A percentile compares a stretch with the other conserved stretches of the same genome.
These are phyloP conservation scores for Hypoxylon sp. DNA, from an alignment of 2,329 filamentous ascomycete genomes.

Conservation along the genomic window DNA sequence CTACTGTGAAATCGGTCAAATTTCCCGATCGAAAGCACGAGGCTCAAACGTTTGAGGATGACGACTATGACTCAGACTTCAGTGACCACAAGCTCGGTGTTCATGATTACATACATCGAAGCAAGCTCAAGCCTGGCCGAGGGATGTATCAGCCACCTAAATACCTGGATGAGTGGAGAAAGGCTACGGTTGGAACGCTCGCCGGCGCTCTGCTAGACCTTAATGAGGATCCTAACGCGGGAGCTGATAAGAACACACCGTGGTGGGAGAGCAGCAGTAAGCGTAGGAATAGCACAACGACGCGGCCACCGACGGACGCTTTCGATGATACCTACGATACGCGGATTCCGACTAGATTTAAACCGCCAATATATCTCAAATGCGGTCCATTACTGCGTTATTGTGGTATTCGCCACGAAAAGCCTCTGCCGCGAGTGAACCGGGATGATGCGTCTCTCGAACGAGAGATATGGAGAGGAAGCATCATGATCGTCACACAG, in stretches of 20 bases:
- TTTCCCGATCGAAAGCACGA: conserved; percentile 49
- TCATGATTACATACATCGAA: conserved; percentile 48
- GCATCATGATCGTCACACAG: conserved; percentile 92
- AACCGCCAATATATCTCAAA: conserved; percentile 85
- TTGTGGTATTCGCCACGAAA: conserved; percentile 81
- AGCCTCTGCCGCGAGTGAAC: conserved; percentile 56
- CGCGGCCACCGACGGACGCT: conserved; percentile 68
- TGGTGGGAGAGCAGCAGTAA: conserved; percentile 81
- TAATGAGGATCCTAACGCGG: conserved; percentile 52
- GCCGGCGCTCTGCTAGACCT: conserved; percentile 71
- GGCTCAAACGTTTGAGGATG: conserved; percentile 37
- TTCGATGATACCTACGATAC: conserved; percentile 76
- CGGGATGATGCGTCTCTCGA: conserved; percentile 59
- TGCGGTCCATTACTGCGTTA: conserved; percentile 93
- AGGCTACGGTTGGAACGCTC: conserved; percentile 72
- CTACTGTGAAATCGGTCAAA: conserved; percentile 48
- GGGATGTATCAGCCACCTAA: conserved; percentile 69
- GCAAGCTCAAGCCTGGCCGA: conserved; percentile 60
- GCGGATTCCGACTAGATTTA: conserved; percentile 77
- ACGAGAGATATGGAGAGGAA: conserved; percentile 90
- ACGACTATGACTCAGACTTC: conserved; percentile 45
- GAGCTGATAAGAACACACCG: conserved; percentile 66
- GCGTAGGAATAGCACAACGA: conserved; percentile 60
- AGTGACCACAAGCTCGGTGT: conserved; percentile 44
- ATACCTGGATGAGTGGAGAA: conserved; percentile 80